A percentile compares a stretch with the other conserved stretches of the same genome.
These are phyloP conservation scores for Fonsecaea multimorphosa DNA, from an alignment of 2,329 filamentous ascomycete genomes.

Conservation along the genomic window DNA sequence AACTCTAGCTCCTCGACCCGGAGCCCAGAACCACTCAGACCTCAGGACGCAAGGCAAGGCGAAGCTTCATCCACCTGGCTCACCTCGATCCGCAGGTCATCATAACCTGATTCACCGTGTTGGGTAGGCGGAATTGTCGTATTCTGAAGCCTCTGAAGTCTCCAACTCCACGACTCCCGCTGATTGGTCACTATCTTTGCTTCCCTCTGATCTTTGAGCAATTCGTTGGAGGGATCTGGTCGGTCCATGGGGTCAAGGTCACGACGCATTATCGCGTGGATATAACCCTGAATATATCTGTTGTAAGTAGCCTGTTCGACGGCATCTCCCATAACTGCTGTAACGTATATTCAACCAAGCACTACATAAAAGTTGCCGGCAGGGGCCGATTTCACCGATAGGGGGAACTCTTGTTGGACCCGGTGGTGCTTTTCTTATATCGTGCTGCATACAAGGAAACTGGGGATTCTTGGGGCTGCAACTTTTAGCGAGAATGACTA, in stretches of 20 bases:
- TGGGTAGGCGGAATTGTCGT: not conserved
- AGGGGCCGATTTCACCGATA: not conserved
- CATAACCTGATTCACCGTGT: not conserved
- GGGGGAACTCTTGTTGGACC: not conserved
- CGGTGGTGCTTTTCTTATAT: not conserved
- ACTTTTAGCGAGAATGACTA: constrained; percentile 26
- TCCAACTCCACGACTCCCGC: not conserved
- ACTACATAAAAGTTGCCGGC: not conserved
- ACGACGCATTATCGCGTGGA: not conserved
- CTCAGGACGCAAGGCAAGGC: not conserved
- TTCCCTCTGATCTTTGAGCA: not conserved
- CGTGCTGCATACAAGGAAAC: too few relatives aligned
- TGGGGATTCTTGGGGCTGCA: not conserved
- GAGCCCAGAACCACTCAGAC: not conserved
- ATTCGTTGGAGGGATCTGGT: not conserved
- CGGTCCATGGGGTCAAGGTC: not conserved
- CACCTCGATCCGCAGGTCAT: not conserved
- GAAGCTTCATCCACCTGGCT: not conserved
- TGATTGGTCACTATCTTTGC: not conserved
- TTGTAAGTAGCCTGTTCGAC: not conserved
- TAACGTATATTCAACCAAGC: not conserved
- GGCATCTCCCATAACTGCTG: not conserved
- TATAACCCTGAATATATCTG: not conserved
- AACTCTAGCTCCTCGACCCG: not conserved
- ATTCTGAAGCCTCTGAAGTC: not conserved